These are phyloP conservation scores for Claviceps fusiformis DNA, from an alignment of 2,329 filamentous ascomycete genomes.

Conservation along the genomic window DNA sequence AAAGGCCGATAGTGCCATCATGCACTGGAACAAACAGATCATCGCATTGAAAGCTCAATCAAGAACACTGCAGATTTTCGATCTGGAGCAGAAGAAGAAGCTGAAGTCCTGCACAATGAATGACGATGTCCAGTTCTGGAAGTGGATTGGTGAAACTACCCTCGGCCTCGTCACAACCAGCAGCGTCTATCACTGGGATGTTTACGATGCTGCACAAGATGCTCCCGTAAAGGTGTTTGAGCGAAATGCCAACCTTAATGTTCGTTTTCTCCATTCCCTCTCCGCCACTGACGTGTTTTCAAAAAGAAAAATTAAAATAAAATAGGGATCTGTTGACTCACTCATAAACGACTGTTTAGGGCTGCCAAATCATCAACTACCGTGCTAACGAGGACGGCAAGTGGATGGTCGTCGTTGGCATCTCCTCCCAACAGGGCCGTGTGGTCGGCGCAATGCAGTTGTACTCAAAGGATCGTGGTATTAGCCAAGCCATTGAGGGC, in stretches of 20 bases:
- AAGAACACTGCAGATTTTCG: slow-evolving; percentile 93
- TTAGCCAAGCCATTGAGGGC: slow-evolving; percentile 95
- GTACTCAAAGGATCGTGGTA: slow-evolving; percentile 88
- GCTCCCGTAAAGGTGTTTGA: slow-evolving; percentile 86
- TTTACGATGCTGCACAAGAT: slow-evolving; percentile 71
- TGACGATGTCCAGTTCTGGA: slow-evolving; percentile 98
- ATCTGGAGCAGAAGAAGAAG: slow-evolving; percentile 84
- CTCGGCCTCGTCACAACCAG: slow-evolving; percentile 84
- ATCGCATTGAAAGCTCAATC: slow-evolving; percentile 93
- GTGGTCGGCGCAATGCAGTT: slow-evolving; percentile 95
- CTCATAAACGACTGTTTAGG: slow-evolving; percentile 33
- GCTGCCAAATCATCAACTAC: slow-evolving; percentile 99
- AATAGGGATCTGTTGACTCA: neutral
- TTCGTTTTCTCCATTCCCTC: slow-evolving; percentile 30
- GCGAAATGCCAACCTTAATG: slow-evolving; percentile 76
- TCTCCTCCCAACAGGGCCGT: slow-evolving; percentile 82
- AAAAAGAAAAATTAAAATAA: too few species aligned
- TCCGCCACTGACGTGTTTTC: neutral
- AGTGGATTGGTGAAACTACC: slow-evolving; percentile 87
- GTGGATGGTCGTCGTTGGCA: slow-evolving; percentile 97
- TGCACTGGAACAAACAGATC: slow-evolving; percentile 95
- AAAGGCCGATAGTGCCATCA: slow-evolving; percentile 98
- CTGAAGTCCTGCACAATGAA: slow-evolving; percentile 94
- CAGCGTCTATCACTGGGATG: slow-evolving; percentile 94
- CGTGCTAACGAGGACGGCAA: slow-evolving; percentile 89